phyloP scores from a whole-genome alignment of 805 yeast species.

The Spencermartinsiella europaea region DNA sequence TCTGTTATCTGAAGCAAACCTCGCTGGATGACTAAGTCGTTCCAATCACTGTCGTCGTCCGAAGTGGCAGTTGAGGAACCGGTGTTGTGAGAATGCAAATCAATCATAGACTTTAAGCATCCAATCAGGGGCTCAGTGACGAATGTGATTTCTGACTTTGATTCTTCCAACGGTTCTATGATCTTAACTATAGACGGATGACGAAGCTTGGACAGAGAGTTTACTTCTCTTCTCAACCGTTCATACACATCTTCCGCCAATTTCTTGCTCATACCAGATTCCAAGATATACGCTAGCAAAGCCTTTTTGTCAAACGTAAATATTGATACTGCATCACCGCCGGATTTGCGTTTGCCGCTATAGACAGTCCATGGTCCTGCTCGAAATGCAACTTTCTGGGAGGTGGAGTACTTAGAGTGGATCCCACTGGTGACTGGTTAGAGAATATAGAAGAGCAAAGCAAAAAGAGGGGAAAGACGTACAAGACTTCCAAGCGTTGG shows the following conservation, averaged over 20 bases:
- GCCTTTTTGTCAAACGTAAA: slow-evolving; percentile 81
- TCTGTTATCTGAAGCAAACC: slow-evolving; percentile 76
- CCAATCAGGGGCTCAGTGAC: slow-evolving; percentile 76
- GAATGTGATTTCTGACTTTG: slow-evolving; percentile 68
- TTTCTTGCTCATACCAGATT: slow-evolving; percentile 47
- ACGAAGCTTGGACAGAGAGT: slow-evolving; percentile 69
- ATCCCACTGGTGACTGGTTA: slow-evolving; percentile 25
- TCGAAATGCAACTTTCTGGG: slow-evolving; percentile 63
- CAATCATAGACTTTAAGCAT: slow-evolving; percentile 44
- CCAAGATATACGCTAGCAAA: slow-evolving; percentile 51
- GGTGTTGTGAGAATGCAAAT: slow-evolving; percentile 10
- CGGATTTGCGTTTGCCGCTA: slow-evolving; percentile 68
- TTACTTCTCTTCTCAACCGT: slow-evolving; percentile 60
- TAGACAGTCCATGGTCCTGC: slow-evolving; percentile 81
- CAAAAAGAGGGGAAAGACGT: slow-evolving; percentile 6
- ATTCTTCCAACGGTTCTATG: slow-evolving; percentile 86
- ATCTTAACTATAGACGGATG: slow-evolving; percentile 85
- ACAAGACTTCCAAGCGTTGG: slow-evolving; percentile 22
- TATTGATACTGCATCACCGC: slow-evolving; percentile 55
- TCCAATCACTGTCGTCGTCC: slow-evolving; percentile 44
- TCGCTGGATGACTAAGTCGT: slow-evolving; percentile 68
- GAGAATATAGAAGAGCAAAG: too few species aligned
- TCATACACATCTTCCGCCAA: slow-evolving; percentile 58
- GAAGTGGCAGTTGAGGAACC: slow-evolving; percentile 16
- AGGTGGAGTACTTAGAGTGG: slow-evolving; percentile 51